Evolutionary conservation across 345 rosid genomes (phyloP).

Genomic region (Moricandia arvensis): DNA sequence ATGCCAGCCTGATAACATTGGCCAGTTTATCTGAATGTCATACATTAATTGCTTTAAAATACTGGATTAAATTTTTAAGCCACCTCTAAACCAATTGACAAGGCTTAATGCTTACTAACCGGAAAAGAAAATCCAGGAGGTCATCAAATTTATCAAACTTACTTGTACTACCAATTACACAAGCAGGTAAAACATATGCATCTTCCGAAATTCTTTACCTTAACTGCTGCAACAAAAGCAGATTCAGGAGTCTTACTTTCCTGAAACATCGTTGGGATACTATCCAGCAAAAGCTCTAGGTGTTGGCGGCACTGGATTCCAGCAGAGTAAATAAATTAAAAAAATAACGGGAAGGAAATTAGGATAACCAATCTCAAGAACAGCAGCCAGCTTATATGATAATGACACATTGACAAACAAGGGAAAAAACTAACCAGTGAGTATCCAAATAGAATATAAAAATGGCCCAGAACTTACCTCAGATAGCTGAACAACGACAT

Average conservation of each 20-base stretch:
- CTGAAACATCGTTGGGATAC: slow-evolving; percentile 92
- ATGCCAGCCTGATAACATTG: neutral
- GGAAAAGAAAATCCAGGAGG: neutral
- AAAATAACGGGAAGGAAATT: slow-evolving; percentile 1
- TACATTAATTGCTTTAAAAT: neutral
- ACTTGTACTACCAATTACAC: slow-evolving; percentile 7
- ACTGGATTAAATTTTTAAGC: neutral
- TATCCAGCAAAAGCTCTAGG: slow-evolving; percentile 86
- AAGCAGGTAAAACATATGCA: slow-evolving; percentile 11
- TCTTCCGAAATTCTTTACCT: slow-evolving; percentile 26
- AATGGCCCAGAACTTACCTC: slow-evolving; percentile 56
- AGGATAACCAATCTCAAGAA: neutral
- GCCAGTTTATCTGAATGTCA: neutral
- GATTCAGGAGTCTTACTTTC: slow-evolving; percentile 83
- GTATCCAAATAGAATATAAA: neutral
- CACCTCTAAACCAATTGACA: slow-evolving; percentile 4
- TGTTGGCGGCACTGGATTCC: slow-evolving; percentile 81
- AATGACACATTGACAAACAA: neutral
- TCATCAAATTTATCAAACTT: slow-evolving; percentile 13
- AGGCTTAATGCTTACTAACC: slow-evolving; percentile 9
- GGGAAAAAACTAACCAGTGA: too few species aligned
- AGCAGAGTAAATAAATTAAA: slow-evolving; percentile 13
- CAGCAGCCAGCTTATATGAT: slow-evolving; percentile 11
- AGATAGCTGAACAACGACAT: slow-evolving; percentile 81
- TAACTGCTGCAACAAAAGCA: slow-evolving; percentile 93